Base-by-base conservation (phyloP, 192 early-diverging fungal species). In the Podila epicladia region DNA sequence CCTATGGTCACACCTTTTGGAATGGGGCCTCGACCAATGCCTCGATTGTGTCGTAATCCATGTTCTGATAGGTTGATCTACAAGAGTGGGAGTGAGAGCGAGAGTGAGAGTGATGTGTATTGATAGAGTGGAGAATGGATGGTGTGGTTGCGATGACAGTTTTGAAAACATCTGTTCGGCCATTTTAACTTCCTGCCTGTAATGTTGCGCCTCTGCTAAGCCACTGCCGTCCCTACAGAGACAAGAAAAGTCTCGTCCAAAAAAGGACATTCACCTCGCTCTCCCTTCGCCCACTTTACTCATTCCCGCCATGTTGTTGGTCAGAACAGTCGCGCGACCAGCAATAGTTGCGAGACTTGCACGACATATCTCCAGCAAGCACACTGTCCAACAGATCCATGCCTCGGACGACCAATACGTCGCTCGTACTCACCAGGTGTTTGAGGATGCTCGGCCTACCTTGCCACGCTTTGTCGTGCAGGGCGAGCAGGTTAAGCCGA, bases 1-100 rank as follows among this genome's bases (percentile, higher is more conserved):
- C 33, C 45, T 37, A 8, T 61, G 57, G 74, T 66, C 61, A 35
- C 85, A 66, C 87, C 79, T 88, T 86, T 80, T 87, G 84, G 69
- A 86, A 91, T 22, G 90, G 90, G 31, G 89, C 88, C 50, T 90
- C 90, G 58, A 91, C 74, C 85, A 91, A 84, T 49, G 89, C 86
- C 74, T 90, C 89, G 32, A 91, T 73, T 48, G 76, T 63, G 32
- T 80, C 76, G 76, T 80, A 80, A 35, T 80, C 77, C 77, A 80
- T 80, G 31, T 29, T 37, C 9, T 35, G 29, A 38, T 59, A 55
- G 37, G n/a, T 62, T 41, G 3, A 64, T 11, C 32, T 33, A 24
- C 11, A 58, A 65, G 28, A 49, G 41, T 33, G 17, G 28, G 67
- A 20, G 33, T 69, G 48, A 28, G 31, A 1, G 55, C 20, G 31